Percentiles rank a stretch among this genome's conserved stretches.
These are phyloP conservation scores for Clitocybe nebularis DNA, from an alignment of 1,284 basidiomycete species.

Conservation along the genomic window DNA sequence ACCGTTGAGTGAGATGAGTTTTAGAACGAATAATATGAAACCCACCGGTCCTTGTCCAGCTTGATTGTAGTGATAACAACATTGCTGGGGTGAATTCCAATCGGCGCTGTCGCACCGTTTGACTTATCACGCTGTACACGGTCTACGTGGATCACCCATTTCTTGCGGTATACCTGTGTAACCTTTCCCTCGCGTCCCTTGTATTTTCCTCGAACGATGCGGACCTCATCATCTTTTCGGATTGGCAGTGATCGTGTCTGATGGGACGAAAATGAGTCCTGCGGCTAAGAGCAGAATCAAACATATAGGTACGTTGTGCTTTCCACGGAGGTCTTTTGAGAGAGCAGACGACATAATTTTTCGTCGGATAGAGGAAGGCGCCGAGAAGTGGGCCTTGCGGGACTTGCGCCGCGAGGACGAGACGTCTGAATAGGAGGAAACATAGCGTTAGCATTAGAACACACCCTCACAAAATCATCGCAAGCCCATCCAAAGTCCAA, in stretches of 20 bases:
- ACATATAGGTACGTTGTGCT: constrained; percentile 78
- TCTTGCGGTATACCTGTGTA: constrained; percentile 98
- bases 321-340: constrained; percentile 90
- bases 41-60: constrained; percentile 81
- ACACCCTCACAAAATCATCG: constrained; percentile 16
- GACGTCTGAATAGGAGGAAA: constrained; percentile 50
- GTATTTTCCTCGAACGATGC: constrained; percentile 95
- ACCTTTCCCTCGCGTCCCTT: constrained; percentile 99
- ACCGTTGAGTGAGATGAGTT: not conserved
- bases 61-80: constrained; percentile 93
- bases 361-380: constrained; percentile 90
- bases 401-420: constrained; percentile 93
- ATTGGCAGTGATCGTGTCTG: constrained; percentile 82
- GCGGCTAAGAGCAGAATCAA: not conserved
- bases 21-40: constrained; percentile 2
- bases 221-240: constrained; percentile 98
- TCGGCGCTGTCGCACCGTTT: constrained; percentile 91
- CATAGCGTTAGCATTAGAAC: constrained; percentile 24
- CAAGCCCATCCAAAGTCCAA: constrained; percentile 42
- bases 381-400: constrained; percentile 94
- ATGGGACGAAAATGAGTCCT: not conserved
- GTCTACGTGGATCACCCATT: constrained; percentile 99
- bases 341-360: constrained; percentile 98
- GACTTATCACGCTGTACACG: constrained; percentile 98
- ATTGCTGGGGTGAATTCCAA: constrained; percentile 97